phyloP scores from a whole-genome alignment of 2,329 filamentous ascomycete species.

The Scedosporium dehoogii region DNA sequence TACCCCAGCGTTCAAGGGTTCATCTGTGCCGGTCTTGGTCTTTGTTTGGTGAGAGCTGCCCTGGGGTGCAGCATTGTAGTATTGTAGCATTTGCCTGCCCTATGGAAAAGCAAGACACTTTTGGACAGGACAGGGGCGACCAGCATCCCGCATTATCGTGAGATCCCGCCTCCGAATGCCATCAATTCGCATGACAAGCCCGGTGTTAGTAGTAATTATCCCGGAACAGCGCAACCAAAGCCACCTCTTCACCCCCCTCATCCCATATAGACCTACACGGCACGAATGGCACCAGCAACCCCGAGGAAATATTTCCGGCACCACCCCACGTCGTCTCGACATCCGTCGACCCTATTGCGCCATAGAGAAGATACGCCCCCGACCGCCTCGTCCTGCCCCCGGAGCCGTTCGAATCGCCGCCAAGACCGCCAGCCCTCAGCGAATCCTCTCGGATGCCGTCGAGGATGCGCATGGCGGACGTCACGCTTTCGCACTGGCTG shows the following conservation, averaged over 20 bases:
- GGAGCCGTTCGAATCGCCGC: too few species aligned
- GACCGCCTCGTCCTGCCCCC: not conserved
- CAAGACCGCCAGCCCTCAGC: not conserved
- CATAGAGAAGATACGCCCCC: slow-evolving; percentile 3
- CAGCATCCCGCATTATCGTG: too few species aligned
- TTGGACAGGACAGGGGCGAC: too few species aligned
- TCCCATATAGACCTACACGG: slow-evolving; percentile 7
- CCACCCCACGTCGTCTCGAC: not conserved
- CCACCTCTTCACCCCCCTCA: not conserved
- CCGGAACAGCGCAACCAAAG: slow-evolving; percentile 7
- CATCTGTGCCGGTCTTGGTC: not conserved
- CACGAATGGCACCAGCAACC: not conserved
- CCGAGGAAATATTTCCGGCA: not conserved
- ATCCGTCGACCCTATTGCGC: not conserved
- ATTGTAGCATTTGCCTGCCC: too few species aligned
- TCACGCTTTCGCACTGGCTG: not conserved
- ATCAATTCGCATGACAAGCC: not conserved
- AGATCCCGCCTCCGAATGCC: too few species aligned
- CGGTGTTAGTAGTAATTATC: not conserved
- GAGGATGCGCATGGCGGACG: slow-evolving; percentile 4
- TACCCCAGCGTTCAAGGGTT: not conserved
- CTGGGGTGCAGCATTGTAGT: too few species aligned
- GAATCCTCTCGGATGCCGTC: not conserved
- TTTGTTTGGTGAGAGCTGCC: too few species aligned
- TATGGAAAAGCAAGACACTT: too few species aligned